Evolutionary conservation across 2,329 filamentous ascomycete genomes (phyloP), one percentile per base, ranked within the genome.

Genomic region (Pseudopyricularia javanii): DNA sequence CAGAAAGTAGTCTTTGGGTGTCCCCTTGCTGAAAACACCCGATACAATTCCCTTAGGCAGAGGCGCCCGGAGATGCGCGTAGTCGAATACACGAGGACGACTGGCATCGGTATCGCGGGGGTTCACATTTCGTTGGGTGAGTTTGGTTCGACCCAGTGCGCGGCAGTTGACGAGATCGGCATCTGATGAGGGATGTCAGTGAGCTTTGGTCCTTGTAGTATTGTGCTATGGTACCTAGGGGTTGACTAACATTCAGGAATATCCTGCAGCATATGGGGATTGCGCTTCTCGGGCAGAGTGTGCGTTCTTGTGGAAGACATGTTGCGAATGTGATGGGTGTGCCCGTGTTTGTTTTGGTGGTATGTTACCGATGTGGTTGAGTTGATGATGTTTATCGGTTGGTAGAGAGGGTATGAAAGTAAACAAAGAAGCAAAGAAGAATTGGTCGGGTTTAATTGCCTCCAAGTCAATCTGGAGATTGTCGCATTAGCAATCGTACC

Each of bases 1-100:
- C 61, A 98, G 73, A 68, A 97, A 98, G 71, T 98, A 98, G 60
- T 88, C 93, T 66, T 89, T 89, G 5, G 93, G 91, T 65, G 83
- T 83, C 55, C 83, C 85, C 63, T 88, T 85, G 40, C 50, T 52
- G 74, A 97, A 97, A 62, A 98, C 94, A 64, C 93, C 93, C 6
- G 91, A 95, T 28, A 83, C 81, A 60, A 97, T 84, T 58, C 93
- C 90, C 69, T 91, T 93, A 50, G 93, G 93, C 48, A 98, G 73
- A 14, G 93, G 91, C 56, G 91, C 91, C 63, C 91, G 86, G 50
- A 98, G 77, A 66, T 98, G 93, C 58, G 91, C 91, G 68, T 98
- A 98, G 69, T 97, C 93, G 66, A 98, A 95, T 48, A 85, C 82
- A 51, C 88, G 89, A 56, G 93, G 74, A 59, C 85, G 83, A 59